Evolutionary conservation across 75 land plant species (phyloP).

Genomic region (Cunninghamia lanceolata): DNA sequence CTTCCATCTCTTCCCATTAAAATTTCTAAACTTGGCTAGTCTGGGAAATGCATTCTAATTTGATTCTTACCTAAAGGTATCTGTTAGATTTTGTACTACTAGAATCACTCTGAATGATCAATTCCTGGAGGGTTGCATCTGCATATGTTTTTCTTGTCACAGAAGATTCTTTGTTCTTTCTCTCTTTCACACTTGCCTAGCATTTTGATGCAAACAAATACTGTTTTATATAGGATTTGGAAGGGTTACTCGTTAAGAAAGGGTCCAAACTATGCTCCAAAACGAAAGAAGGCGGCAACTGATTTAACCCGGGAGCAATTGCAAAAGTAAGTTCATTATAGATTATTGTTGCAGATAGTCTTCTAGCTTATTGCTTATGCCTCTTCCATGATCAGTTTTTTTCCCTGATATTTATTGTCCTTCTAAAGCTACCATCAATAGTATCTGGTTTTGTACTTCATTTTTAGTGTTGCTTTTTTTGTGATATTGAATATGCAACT

Average conservation of each 20-base stretch:
- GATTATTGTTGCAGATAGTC: not conserved
- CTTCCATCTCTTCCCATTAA: not conserved
- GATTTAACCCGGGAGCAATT: constrained; percentile 87
- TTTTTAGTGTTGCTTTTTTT: not conserved
- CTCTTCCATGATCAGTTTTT: not conserved
- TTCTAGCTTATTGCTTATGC: not conserved
- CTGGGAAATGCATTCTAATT: not conserved
- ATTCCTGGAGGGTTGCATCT: not conserved
- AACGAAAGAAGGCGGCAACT: constrained; percentile 76
- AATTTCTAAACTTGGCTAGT: not conserved
- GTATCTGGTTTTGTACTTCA: not conserved
- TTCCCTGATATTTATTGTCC: not conserved
- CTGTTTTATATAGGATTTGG: constrained; percentile 51
- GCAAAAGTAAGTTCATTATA: constrained; percentile 50
- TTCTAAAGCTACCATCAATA: not conserved
- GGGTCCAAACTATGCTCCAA: constrained; percentile 79
- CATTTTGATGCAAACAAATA: constrained; percentile 6
- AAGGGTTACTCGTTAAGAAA: constrained; percentile 70
- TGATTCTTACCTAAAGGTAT: not conserved
- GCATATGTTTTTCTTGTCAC: not conserved
- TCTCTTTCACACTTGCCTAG: not conserved
- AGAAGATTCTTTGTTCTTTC: not conserved
- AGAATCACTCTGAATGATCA: not conserved
- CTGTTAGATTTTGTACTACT: not conserved
- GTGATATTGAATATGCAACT: not conserved